Conservation (phyloP, 768 basidiomycete species). For the Leccinum pellstonianum region DNA sequence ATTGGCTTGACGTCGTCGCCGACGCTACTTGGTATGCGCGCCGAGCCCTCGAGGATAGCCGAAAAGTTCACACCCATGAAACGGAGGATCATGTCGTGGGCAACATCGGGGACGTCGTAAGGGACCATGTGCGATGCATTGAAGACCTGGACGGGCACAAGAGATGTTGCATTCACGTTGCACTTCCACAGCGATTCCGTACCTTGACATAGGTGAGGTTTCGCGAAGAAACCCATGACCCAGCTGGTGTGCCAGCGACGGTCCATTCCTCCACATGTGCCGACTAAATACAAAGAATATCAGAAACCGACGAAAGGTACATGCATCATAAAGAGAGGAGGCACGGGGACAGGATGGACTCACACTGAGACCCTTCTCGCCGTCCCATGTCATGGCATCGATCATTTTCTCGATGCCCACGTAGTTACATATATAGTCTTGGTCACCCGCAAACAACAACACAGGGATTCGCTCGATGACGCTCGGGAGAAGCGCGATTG, state of each 20-base stretch:
- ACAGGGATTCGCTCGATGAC: slow-evolving; percentile 79
- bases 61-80: slow-evolving; percentile 94
- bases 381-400: slow-evolving; percentile 81
- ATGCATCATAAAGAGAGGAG: not conserved
- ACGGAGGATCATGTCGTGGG: slow-evolving; percentile 98
- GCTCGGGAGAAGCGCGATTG: slow-evolving; percentile 73
- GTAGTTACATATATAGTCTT: slow-evolving; percentile 97
- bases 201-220: slow-evolving; percentile 95
- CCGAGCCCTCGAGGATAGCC: slow-evolving; percentile 75
- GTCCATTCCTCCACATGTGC: slow-evolving; percentile 72
- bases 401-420: slow-evolving; percentile 88
- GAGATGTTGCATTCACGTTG: not conserved
- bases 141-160: slow-evolving; percentile 54
- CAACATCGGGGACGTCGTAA: slow-evolving; percentile 78
- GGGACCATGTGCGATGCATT: slow-evolving; percentile 97
- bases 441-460: slow-evolving; percentile 92
- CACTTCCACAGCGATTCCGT: not conserved
- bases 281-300: slow-evolving; percentile 37
- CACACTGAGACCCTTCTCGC: slow-evolving; percentile 80
- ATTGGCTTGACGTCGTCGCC: slow-evolving; percentile 71
- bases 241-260: slow-evolving; percentile 74
- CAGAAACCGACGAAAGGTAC: slow-evolving; percentile 3
- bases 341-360: slow-evolving; percentile 27
- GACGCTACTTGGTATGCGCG: slow-evolving; percentile 75
- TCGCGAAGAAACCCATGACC: slow-evolving; percentile 87